Conservation (phyloP, 305 asterid species). For the Solanum hybrid region DNA sequence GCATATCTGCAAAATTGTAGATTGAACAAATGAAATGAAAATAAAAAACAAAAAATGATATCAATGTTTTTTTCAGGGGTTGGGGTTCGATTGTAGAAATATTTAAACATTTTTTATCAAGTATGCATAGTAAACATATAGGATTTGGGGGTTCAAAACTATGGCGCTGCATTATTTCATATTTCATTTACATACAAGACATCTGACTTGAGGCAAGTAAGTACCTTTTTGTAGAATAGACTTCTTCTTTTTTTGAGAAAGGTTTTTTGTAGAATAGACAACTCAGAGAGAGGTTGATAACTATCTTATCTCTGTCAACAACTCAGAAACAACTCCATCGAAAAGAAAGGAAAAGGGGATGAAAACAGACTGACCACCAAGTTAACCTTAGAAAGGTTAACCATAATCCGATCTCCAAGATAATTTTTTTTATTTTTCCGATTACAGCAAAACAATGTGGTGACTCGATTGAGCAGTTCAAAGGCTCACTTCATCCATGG, state of each 20-base stretch:
- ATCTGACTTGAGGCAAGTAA: neutral
- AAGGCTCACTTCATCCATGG: neutral
- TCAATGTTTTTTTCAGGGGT: neutral
- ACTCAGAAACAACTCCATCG: neutral
- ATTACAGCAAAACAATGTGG: neutral
- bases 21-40: neutral
- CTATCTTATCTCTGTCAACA: neutral
- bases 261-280: neutral
- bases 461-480: neutral
- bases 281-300: neutral
- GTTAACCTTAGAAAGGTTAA: neutral
- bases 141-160: neutral
- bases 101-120: neutral
- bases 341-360: neutral
- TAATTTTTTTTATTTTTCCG: too few relatives aligned
- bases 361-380: neutral
- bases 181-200: neutral
- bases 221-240: neutral
- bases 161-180: neutral
- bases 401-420: neutral
- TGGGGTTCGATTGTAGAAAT: neutral
- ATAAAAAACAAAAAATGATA: neutral
- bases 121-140: neutral
- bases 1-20: slow-evolving; percentile 44
- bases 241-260: neutral